Percentiles rank a stretch among this genome's conserved stretches.
Evolutionary conservation across 2,329 filamentous ascomycete genomes (phyloP).

Genomic region (Lasiodiplodia gonubiensis): DNA sequence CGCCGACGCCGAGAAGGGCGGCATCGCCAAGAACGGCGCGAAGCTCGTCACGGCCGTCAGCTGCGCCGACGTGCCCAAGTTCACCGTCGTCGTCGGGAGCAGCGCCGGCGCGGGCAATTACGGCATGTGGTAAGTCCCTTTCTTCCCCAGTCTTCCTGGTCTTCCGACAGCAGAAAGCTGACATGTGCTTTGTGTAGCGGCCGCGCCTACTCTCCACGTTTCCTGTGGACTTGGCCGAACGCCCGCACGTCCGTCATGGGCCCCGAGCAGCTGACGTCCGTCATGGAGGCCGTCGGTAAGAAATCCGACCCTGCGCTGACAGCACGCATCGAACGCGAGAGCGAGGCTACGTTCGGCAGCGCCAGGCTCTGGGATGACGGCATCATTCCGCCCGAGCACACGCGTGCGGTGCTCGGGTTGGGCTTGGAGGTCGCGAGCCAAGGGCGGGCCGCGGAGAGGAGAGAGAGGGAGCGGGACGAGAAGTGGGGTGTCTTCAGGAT

Average conservation of each 20-base stretch:
- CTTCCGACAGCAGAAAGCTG: background rate
- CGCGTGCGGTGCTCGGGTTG: slow-evolving; percentile 55
- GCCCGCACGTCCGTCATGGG: slow-evolving; percentile 98
- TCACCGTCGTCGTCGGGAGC: slow-evolving; percentile 93
- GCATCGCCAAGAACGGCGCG: slow-evolving; percentile 96
- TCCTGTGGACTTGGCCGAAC: slow-evolving; percentile 97
- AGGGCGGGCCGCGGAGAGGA: slow-evolving; percentile 47
- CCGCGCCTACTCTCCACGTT: slow-evolving; percentile 86
- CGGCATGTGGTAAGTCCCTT: slow-evolving; percentile 76
- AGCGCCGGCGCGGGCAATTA: slow-evolving; percentile 96
- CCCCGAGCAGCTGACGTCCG: slow-evolving; percentile 83
- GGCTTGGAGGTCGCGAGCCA: slow-evolving; percentile 51
- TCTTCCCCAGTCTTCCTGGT: slow-evolving; percentile 7
- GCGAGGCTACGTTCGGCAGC: slow-evolving; percentile 84
- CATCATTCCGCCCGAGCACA: slow-evolving; percentile 57
- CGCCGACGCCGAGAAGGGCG: slow-evolving; percentile 85
- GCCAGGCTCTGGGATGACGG: slow-evolving; percentile 82
- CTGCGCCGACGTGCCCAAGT: slow-evolving; percentile 93
- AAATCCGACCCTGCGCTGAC: slow-evolving; percentile 80
- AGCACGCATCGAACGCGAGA: slow-evolving; percentile 86
- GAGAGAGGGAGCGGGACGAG: slow-evolving; percentile 40
- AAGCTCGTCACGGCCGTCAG: slow-evolving; percentile 96
- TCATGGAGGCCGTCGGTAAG: slow-evolving; percentile 94
- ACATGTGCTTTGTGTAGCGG: slow-evolving; percentile 59
- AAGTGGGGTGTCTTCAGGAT: slow-evolving; percentile 50